Base-by-base conservation (phyloP, 768 basidiomycete genomes). In the Imleria badia region DNA sequence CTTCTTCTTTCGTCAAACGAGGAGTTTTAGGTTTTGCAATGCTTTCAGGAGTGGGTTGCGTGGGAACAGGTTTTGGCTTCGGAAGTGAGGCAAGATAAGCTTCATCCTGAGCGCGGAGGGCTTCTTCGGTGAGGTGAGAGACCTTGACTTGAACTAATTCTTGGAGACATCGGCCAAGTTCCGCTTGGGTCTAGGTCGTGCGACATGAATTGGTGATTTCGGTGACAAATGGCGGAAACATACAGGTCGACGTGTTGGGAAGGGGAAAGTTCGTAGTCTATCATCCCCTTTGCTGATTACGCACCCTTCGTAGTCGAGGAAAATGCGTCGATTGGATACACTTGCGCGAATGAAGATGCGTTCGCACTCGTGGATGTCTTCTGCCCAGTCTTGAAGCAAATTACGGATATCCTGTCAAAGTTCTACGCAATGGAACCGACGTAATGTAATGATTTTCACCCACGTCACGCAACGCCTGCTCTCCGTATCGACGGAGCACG, bases 211-310 rank as follows among this genome's bases (percentile, higher is more conserved):
- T 8, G 17, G 10, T 14, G 26, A 26, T 38, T 48, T 44, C 0
- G 13, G 15, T 34, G 20, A 47, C 7, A 55, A 40, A 5, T 15
- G 17, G 19, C 9, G 35, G 38, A 33, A 45, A 51, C 89, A 54
- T 71, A 94, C 94, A 14, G 97, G 96, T 60, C 97, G 81, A 38
- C 95, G 86, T 2, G 97, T 99, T 5, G 94, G 95, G 72, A 99
- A 99, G 0, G 95, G 94, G 71, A 96, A 98, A 0, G 87, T 90
- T 41, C 94, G 82, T 30, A 98, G 72, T 35, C 95, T 81, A 31
- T 82, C 82, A 59, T 98, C 96, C 66, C 84, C 81, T 75, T 92
- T 94, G 29, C 74, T 66, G 47, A 98, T 81, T 4, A 86, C 72
- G 1, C 89, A 86, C 4, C 80, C 88, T 14, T 94, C 92, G 62